Percentiles rank a stretch among this genome's conserved stretches.
Evolutionary conservation across 2,329 filamentous ascomycete species (phyloP).

Genomic region (Dryadomyces quercus-mongolicae): DNA sequence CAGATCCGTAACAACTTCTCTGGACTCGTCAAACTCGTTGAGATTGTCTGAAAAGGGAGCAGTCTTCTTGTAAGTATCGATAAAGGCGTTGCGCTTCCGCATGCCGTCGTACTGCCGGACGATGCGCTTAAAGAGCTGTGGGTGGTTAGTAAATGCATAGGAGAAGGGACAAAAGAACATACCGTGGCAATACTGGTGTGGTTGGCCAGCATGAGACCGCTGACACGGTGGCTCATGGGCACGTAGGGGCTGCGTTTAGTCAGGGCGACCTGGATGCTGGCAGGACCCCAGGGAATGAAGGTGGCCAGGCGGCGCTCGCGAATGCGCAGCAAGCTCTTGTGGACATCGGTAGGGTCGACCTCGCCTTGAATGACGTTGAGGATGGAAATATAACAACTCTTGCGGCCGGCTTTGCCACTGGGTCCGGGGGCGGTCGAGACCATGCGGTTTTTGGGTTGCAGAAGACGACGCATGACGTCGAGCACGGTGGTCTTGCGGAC

Average conservation of each 20-base stretch:
- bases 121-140: slow-evolving; percentile 79
- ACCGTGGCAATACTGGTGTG: slow-evolving; percentile 92
- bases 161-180: slow-evolving; percentile 11
- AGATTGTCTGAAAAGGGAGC: slow-evolving; percentile 85
- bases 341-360: slow-evolving; percentile 93
- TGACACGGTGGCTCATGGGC: slow-evolving; percentile 85
- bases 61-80: slow-evolving; percentile 94
- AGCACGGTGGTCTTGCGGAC: slow-evolving; percentile 96
- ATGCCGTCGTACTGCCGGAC: slow-evolving; percentile 86
- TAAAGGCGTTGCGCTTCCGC: slow-evolving; percentile 91
- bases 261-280: slow-evolving; percentile 91
- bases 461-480: slow-evolving; percentile 88
- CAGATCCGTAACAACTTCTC: slow-evolving; percentile 80
- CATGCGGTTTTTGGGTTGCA: slow-evolving; percentile 99
- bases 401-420: slow-evolving; percentile 41
- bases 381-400: slow-evolving; percentile 98
- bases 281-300: slow-evolving; percentile 97
- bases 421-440: slow-evolving; percentile 78
- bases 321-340: slow-evolving; percentile 94
- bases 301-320: slow-evolving; percentile 86
- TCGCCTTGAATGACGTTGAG: slow-evolving; percentile 98
- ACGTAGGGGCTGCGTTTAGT: slow-evolving; percentile 96
- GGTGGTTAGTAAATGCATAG: not conserved
- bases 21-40: slow-evolving; percentile 88
- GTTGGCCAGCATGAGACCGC: slow-evolving; percentile 93